Evolutionary conservation across 768 basidiomycete genomes (phyloP).

Genomic region (Pleurotus djamor): DNA sequence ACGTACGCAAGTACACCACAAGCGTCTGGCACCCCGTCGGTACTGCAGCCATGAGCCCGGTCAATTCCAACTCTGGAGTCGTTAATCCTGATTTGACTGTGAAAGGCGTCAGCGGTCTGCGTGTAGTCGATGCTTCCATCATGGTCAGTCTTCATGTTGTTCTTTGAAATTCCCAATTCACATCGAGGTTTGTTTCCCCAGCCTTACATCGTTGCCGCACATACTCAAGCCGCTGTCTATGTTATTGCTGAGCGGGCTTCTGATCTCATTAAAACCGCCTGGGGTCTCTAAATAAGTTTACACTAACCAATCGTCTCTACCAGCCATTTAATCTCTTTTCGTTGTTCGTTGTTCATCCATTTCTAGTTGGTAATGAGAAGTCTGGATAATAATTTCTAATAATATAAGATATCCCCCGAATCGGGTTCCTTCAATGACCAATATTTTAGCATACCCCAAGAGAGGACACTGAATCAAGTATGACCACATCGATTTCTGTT

Average conservation of each 20-base stretch:
- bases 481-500: no score
- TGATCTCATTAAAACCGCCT: constrained; percentile 17
- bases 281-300: neutral
- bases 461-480: no score
- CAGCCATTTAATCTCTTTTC: no score
- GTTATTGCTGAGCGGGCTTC: constrained; percentile 21
- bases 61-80: constrained; percentile 15
- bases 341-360: no score
- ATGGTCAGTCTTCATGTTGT: constrained; percentile 13
- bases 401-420: no score
- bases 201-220: constrained; percentile 19
- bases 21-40: constrained; percentile 27
- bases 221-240: constrained; percentile 20
- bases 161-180: neutral
- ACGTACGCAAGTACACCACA: constrained; percentile 15
- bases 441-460: no score
- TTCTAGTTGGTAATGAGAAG: no score
- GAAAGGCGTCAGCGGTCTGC: constrained; percentile 28
- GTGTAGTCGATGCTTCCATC: constrained; percentile 35
- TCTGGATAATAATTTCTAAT: no score
- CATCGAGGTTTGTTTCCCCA: neutral
- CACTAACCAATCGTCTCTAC: no score
- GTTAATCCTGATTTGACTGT: constrained; percentile 28
- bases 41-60: constrained; percentile 22
- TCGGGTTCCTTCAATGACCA: no score